phyloP scores from a whole-genome alignment of 495 filamentous ascomycete species.

The Podospora pseudoanserina region DNA sequence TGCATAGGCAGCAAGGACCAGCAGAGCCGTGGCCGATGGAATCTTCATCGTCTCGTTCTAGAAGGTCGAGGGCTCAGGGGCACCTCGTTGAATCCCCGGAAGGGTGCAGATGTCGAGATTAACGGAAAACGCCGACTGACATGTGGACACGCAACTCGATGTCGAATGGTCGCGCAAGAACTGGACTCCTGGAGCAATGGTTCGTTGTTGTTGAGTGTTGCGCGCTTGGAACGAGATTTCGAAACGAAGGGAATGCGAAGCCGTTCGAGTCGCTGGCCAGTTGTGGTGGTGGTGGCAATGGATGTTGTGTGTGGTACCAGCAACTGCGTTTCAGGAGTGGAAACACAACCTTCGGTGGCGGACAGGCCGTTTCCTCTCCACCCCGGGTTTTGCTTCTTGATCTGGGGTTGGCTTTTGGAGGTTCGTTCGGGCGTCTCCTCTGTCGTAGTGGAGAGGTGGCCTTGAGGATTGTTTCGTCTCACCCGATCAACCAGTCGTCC shows the following conservation, averaged over 20 bases:
- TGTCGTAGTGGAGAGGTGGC: constrained; percentile 6
- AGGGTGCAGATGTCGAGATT: constrained; percentile 6
- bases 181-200: background rate
- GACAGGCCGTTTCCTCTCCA: background rate
- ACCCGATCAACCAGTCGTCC: background rate
- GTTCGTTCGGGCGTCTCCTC: background rate
- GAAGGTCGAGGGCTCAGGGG: constrained; percentile 15
- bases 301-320: background rate
- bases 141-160: constrained; percentile 3
- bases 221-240: constrained; percentile 8
- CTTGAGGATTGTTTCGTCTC: constrained; percentile 2
- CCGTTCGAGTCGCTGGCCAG: background rate
- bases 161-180: constrained; percentile 2
- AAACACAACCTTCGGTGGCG: background rate
- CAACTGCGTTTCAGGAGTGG: background rate
- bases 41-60: constrained; percentile 40
- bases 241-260: constrained; percentile 5
- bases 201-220: constrained; percentile 1
- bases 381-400: background rate
- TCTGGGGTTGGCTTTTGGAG: background rate
- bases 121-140: background rate
- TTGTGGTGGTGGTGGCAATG: constrained; percentile 2
- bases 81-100: constrained; percentile 13
- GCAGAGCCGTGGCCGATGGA: constrained; percentile 30
- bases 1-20: constrained; percentile 42